Evolutionary conservation across 2,329 filamentous ascomycete genomes (phyloP).

Genomic region (Conoideocrella luteorostrata): DNA sequence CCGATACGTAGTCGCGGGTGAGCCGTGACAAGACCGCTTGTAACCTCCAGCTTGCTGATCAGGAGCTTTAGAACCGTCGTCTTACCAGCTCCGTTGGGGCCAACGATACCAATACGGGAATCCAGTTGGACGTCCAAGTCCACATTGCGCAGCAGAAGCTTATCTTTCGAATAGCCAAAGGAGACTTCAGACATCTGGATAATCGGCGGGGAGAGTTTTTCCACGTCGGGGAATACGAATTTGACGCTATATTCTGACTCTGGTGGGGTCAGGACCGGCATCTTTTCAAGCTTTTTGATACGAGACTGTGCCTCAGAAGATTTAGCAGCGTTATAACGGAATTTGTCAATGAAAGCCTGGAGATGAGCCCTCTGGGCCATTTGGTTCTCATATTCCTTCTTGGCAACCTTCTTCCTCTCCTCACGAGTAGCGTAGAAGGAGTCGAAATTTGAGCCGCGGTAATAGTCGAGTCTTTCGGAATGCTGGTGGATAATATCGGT

Average conservation of each 20-base stretch:
- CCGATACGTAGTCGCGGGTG: slow-evolving; percentile 85
- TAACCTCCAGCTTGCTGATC: slow-evolving; percentile 74
- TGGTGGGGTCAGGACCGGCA: slow-evolving; percentile 85
- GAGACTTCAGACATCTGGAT: slow-evolving; percentile 92
- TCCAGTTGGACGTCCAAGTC: slow-evolving; percentile 97
- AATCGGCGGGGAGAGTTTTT: slow-evolving; percentile 95
- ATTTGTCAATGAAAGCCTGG: slow-evolving; percentile 98
- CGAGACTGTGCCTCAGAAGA: slow-evolving; percentile 96
- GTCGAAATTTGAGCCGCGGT: slow-evolving; percentile 95
- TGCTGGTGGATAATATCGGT: slow-evolving; percentile 99
- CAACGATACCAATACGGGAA: slow-evolving; percentile 97
- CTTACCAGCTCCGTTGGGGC: slow-evolving; percentile 97
- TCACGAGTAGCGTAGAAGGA: slow-evolving; percentile 97
- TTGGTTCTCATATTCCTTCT: slow-evolving; percentile 97
- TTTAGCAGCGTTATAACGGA: slow-evolving; percentile 98
- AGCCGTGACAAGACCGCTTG: slow-evolving; percentile 75
- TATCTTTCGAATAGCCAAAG: slow-evolving; percentile 81
- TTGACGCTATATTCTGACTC: slow-evolving; percentile 94
- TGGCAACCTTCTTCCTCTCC: slow-evolving; percentile 91
- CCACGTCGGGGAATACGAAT: slow-evolving; percentile 95
- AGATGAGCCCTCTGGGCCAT: slow-evolving; percentile 90
- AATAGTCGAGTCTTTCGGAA: slow-evolving; percentile 95
- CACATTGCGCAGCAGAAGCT: slow-evolving; percentile 73
- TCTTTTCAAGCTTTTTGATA: slow-evolving; percentile 98
- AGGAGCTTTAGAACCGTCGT: slow-evolving; percentile 98